Evolutionary conservation across 352 stramenopile genomes (phyloP).

Genomic region (Phytopythium ostracodes): DNA sequence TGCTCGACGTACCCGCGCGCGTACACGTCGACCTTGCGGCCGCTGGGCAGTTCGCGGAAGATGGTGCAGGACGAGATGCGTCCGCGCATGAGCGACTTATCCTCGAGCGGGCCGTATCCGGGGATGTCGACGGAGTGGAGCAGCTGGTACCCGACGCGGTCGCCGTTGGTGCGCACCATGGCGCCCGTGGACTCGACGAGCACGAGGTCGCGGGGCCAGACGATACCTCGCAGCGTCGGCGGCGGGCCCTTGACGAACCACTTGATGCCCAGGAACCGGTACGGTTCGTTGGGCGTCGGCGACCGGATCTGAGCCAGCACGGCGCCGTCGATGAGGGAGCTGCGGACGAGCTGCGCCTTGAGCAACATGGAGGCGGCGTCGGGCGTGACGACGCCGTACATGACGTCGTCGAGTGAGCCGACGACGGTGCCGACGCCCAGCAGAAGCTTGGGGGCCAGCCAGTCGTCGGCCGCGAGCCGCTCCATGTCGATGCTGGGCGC

Average conservation of each 20-base stretch:
- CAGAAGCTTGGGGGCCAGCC: slow-evolving; percentile 43
- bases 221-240: slow-evolving; percentile 19
- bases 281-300: slow-evolving; percentile 28
- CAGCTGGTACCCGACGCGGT: slow-evolving; percentile 32
- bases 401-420: slow-evolving; percentile 56
- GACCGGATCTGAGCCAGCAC: slow-evolving; percentile 27
- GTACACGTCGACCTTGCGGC: slow-evolving; percentile 30
- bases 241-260: slow-evolving; percentile 43
- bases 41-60: slow-evolving; percentile 22
- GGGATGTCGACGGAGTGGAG: slow-evolving; percentile 42
- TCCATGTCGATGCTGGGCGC: slow-evolving; percentile 24
- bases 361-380: slow-evolving; percentile 32
- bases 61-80: slow-evolving; percentile 41
- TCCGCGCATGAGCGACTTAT: slow-evolving; percentile 25
- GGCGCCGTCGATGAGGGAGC: slow-evolving; percentile 31
- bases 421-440: slow-evolving; percentile 34
- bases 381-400: slow-evolving; percentile 45
- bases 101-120: slow-evolving; percentile 15
- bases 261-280: slow-evolving; percentile 43
- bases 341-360: slow-evolving; percentile 32
- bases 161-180: slow-evolving; percentile 19
- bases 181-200: slow-evolving; percentile 37
- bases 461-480: slow-evolving; percentile 29
- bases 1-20: slow-evolving; percentile 36
- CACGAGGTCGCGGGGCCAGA: slow-evolving; percentile 36